phyloP scores from a whole-genome alignment of 495 filamentous ascomycete genomes.

The Penicillium herquei region DNA sequence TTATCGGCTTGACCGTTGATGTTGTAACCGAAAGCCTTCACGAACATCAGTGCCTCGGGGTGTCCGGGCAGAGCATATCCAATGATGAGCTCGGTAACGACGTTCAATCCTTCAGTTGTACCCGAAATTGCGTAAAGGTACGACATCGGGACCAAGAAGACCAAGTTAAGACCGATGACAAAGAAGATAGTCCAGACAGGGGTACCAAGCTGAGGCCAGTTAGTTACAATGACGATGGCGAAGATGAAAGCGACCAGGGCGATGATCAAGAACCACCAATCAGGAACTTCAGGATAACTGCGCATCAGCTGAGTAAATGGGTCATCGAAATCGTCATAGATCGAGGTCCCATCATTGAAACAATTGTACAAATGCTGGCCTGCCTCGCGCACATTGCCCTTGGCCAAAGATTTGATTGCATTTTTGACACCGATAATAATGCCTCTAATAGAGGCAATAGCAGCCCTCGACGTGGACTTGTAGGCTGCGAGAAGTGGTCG shows the following conservation, averaged over 20 bases:
- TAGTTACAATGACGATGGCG: neutral
- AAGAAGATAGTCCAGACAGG: slow-evolving; percentile 2
- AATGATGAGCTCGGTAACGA: neutral
- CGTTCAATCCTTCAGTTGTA: neutral
- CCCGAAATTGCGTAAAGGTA: neutral
- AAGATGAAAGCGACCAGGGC: neutral
- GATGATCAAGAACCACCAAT: neutral
- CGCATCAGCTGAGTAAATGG: neutral
- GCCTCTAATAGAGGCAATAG: neutral
- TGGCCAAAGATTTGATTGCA: neutral
- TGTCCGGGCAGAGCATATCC: slow-evolving; percentile 1
- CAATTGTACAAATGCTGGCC: neutral
- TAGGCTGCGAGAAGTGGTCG: neutral
- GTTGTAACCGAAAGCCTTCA: neutral
- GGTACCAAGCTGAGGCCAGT: neutral
- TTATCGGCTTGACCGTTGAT: neutral
- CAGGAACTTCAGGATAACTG: neutral
- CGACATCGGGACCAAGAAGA: neutral
- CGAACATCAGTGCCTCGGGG: neutral
- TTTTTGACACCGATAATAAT: neutral
- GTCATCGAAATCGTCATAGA: neutral
- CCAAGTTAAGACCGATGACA: slow-evolving; percentile 1
- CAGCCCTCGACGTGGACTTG: neutral
- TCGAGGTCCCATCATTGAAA: neutral
- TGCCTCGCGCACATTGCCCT: neutral